A percentile compares a stretch with the other conserved stretches of the same genome.
These are phyloP conservation scores for Fraxinus platypoda DNA, from an alignment of 305 asterid species.

Conservation along the genomic window DNA sequence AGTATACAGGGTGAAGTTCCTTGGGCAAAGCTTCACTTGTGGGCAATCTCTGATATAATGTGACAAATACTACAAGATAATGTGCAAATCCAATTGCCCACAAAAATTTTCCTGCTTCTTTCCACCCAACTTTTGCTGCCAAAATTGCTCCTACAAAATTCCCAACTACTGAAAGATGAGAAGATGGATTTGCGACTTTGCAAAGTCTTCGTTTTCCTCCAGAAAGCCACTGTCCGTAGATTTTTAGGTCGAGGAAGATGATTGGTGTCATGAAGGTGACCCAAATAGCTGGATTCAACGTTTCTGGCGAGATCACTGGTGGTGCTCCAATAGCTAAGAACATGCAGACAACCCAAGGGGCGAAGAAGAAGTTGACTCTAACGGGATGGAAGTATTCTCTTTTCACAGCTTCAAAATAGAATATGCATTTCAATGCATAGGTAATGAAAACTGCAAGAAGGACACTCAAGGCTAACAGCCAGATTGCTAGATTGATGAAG, in stretches of 20 bases:
- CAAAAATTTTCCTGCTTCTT: constrained; percentile 73
- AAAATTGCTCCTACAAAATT: constrained; percentile 85
- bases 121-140: constrained; percentile 84
- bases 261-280: constrained; percentile 64
- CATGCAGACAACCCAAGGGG: constrained; percentile 90
- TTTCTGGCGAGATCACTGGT: constrained; percentile 25
- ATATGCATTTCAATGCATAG: constrained; percentile 55
- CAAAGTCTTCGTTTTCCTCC: constrained; percentile 75
- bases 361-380: constrained; percentile 88
- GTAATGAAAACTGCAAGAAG: constrained; percentile 55
- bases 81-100: constrained; percentile 94
- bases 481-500: constrained; percentile 58
- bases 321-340: constrained; percentile 85
- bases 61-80: constrained; percentile 83
- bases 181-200: constrained; percentile 88
- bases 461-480: constrained; percentile 59
- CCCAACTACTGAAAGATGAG: constrained; percentile 84
- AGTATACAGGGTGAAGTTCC: constrained; percentile 88
- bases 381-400: constrained; percentile 81
- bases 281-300: constrained; percentile 66
- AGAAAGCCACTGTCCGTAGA: constrained; percentile 95
- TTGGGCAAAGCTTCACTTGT: constrained; percentile 87
- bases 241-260: constrained; percentile 65
- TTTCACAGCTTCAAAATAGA: constrained; percentile 81
- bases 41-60: constrained; percentile 82